A percentile compares a stretch with the other conserved stretches of the same genome.
Evolutionary conservation across 257 asterid species (phyloP).

Genomic region (Solanum appendiculatum): DNA sequence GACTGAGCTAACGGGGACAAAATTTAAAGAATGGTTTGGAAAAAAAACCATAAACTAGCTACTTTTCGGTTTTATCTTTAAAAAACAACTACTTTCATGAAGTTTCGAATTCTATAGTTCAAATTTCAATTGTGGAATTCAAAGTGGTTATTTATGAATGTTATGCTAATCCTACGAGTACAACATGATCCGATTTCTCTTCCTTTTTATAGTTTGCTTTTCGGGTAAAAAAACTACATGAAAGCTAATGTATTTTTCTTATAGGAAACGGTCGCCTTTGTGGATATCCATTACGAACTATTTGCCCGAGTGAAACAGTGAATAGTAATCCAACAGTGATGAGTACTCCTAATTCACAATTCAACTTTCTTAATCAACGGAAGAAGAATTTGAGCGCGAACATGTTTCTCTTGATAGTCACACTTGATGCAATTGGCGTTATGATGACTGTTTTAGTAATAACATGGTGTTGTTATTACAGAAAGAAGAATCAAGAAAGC

Average conservation of each 20-base stretch:
- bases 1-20: not conserved
- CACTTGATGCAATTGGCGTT: conserved; percentile 10
- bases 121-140: not conserved
- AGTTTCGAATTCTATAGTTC: not conserved
- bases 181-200: too few relatives aligned
- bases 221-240: too few relatives aligned
- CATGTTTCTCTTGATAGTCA: conserved; percentile 10
- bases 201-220: too few relatives aligned
- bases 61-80: not conserved
- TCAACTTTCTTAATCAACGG: conserved; percentile 1
- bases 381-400: conserved; percentile 5
- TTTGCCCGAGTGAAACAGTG: not conserved
- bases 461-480: conserved; percentile 17
- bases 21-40: too few relatives aligned
- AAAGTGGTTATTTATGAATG: not conserved
- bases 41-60: too few relatives aligned
- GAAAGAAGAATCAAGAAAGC: not conserved
- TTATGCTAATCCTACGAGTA: too few relatives aligned
- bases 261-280: conserved; percentile 18
- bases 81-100: not conserved
- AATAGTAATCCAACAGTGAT: not conserved
- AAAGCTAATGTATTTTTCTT: not conserved
- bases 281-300: conserved; percentile 18
- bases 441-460: conserved; percentile 1
- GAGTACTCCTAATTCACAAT: not conserved